phyloP scores from a whole-genome alignment of 106 monocot species.

The Amphibolis antarctica region DNA sequence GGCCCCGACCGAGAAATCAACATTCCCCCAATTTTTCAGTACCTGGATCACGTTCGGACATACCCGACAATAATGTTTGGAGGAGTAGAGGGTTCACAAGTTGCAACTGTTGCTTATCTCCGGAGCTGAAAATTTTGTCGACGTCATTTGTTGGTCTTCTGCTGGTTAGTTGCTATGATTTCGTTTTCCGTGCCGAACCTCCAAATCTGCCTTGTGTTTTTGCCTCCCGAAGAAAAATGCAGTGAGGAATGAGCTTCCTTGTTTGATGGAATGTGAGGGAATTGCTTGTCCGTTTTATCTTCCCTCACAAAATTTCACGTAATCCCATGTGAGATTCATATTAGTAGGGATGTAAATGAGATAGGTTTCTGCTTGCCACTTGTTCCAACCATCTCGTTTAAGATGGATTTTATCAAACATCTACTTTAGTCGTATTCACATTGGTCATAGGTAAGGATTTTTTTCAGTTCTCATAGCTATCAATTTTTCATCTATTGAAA shows the following conservation, averaged over 20 bases:
- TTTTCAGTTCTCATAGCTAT: too few relatives aligned
- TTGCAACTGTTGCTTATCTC: slow-evolving; percentile 70
- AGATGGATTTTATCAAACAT: too few relatives aligned
- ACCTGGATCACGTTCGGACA: slow-evolving; percentile 54
- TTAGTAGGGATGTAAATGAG: too few relatives aligned
- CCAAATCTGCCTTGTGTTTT: too few relatives aligned
- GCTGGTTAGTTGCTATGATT: background rate
- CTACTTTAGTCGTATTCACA: too few relatives aligned
- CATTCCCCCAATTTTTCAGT: slow-evolving; percentile 31
- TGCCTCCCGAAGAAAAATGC: too few relatives aligned
- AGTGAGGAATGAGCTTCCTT: background rate
- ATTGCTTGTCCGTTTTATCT: background rate
- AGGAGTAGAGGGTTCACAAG: slow-evolving; percentile 74
- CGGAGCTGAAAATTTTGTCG: slow-evolving; percentile 16
- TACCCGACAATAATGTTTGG: slow-evolving; percentile 81
- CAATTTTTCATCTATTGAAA: too few relatives aligned
- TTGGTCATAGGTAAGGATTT: too few relatives aligned
- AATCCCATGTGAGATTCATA: too few relatives aligned
- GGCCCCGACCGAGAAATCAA: slow-evolving; percentile 6
- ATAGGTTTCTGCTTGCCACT: too few relatives aligned
- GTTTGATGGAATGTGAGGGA: background rate
- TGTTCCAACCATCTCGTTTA: too few relatives aligned
- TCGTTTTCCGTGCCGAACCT: too few relatives aligned
- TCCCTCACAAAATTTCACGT: background rate
- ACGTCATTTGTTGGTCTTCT: background rate